Base-by-base conservation (phyloP, 1,284 basidiomycete genomes). In the Crepidotus sp. region DNA sequence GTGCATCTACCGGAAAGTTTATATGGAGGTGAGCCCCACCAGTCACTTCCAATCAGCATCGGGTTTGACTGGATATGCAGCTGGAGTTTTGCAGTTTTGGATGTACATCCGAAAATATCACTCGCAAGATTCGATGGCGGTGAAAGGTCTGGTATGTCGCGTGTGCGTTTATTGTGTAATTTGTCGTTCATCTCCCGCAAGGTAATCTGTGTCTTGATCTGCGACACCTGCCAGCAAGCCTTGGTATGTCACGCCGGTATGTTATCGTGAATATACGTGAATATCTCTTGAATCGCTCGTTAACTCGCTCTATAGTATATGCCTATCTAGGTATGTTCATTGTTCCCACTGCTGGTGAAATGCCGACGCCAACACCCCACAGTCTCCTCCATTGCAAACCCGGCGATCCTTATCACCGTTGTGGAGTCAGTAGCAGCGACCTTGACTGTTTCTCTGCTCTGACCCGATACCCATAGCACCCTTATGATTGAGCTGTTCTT, bases 401-500 rank as follows among this genome's bases (percentile, higher is more conserved):
- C 37, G 6, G 6, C 36, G 3, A 40, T 49, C 18, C 40, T 46
- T 15, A 11, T 22, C 2, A 24, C 44, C 6, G 43, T 44, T 3
- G 41, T 44, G 21, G 22, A 44, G 45, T 44, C 0, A 26, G 43
- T 45, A 13, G 0, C 7, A 22, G 13, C 17, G 2, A 26, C 15
- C 8, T 13, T 18, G 3, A n/a, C 15, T 11, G 6, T 13, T 31
- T 32, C n/a, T 9, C 11, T 33, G 10, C 19, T 6, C 29, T 24
- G 17, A 41, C 26, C 19, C 13, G 8, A 22, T n/a, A 11, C n/a
- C 9, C n/a, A n/a, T 27, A 55, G 54, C 17, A 51, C 51, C 10
- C 50, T 55, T 37, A 48, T 55, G 34, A 43, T 53, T 13, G 51
- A 55, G 40, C 34, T 55, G 24, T 55, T 51, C 36, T 55, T 55